A percentile compares a stretch with the other conserved stretches of the same genome.
These are phyloP conservation scores for Aureobasidium sp. DNA, from an alignment of 2,329 filamentous ascomycete genomes.

Conservation along the genomic window DNA sequence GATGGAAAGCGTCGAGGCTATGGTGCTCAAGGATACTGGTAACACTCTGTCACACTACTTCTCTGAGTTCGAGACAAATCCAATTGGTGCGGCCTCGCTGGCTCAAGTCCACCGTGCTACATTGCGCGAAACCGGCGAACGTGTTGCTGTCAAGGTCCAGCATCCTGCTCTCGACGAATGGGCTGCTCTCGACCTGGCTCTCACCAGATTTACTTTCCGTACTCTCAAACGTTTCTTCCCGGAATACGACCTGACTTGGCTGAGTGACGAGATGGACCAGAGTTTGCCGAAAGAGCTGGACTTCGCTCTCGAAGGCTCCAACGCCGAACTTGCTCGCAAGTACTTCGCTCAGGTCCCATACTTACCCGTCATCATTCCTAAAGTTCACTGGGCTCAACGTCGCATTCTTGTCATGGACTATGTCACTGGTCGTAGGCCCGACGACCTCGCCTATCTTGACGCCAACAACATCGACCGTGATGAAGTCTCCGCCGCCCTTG, in stretches of 20 bases:
- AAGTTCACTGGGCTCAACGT: conserved; percentile 81
- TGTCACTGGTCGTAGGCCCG: conserved; percentile 75
- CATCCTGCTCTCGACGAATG: conserved; percentile 85
- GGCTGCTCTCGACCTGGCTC: conserved; percentile 76
- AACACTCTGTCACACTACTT: conserved; percentile 74
- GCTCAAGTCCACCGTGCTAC: conserved; percentile 90
- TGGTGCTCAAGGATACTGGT: conserved; percentile 82
- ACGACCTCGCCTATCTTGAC: conserved; percentile 84
- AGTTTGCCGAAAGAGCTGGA: conserved; percentile 89
- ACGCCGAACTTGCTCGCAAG: conserved; percentile 69
- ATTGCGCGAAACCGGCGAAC: conserved; percentile 71
- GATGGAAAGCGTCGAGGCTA: conserved; percentile 73
- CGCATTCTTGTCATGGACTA: conserved; percentile 94
- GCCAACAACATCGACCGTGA: conserved; percentile 82
- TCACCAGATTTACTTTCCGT: conserved; percentile 84
- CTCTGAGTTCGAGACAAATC: conserved; percentile 69
- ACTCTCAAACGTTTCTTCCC: conserved; percentile 91
- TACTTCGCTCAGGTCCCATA: conserved; percentile 71
- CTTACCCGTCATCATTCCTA: conserved; percentile 79
- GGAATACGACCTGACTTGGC: conserved; percentile 94
- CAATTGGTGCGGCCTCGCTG: conserved; percentile 87
- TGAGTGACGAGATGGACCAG: conserved; percentile 85
- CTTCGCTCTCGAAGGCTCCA: conserved; percentile 77
- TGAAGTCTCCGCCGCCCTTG: conserved; percentile 85
- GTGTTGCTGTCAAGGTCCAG: conserved; percentile 94